Evolutionary conservation across 208 protist genomes (phyloP), one percentile per base, ranked within the genome.

Genomic region (Cochliopodium minus): DNA sequence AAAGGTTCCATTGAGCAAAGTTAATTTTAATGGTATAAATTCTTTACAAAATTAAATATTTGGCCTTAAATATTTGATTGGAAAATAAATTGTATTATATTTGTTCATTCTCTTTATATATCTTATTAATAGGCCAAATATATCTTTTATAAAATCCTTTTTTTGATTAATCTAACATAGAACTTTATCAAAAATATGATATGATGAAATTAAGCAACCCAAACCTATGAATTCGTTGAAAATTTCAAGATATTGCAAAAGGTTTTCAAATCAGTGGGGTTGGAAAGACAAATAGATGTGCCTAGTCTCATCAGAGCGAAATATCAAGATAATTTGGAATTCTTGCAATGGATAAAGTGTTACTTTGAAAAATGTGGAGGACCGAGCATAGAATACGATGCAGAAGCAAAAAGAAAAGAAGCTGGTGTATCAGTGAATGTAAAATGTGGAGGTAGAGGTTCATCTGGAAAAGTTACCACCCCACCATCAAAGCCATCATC

Each of bases 201-300:
- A n/a, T n/a, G n/a, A n/a, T n/a, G n/a, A n/a, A n/a, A n/a, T n/a
- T n/a, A n/a, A n/a, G n/a, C n/a, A n/a, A n/a, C n/a, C n/a, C n/a
- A n/a, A n/a, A n/a, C n/a, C n/a, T 91, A 91, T 66, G 91, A 96
- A 67, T 90, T 80, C 46, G 76, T 91, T 10, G 65, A 79, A 10
- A 97, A 97, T 70, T 84, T 88, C 42, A 95, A 95, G 59, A 64
- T 94, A 2, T 52, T 97, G 22, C 78, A 94, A 50, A 74, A 86
- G 20, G 73, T 76, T 1, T 87, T 97, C 62, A 74, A 72, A 23
- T 81, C 81, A 29, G 73, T 88, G 26, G 78, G 76, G 23, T 77
- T 95, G 25, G 60, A 82, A 6, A 83, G 83, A 33, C 58, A 45
- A 22, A 72, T 90, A 35, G 74, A 88, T 15, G 71, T 86, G 17